Base-by-base conservation (phyloP, 305 asterid genomes). In the Petunia hybrid region DNA sequence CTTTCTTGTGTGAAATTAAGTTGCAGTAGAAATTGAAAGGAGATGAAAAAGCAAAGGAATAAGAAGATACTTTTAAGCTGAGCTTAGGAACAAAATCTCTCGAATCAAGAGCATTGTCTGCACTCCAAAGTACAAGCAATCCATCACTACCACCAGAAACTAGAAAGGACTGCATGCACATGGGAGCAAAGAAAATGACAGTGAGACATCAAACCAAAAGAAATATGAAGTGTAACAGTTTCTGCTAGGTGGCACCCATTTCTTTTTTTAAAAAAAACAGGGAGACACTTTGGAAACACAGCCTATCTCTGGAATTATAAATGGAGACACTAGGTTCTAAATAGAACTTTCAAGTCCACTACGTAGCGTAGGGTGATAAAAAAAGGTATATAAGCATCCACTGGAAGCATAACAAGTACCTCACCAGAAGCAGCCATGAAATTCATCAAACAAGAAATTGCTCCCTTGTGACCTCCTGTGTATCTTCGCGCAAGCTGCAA, bases 81-180 rank as follows among this genome's bases (percentile, higher is more conserved):
- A 95, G 83, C 87, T 95, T 94, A 69, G 99, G 99, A 81, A 94
- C 98, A 89, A 94, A 97, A 83, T 95, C 99, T 84, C 97, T 92
- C 80, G 97, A 92, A 94, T 95, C 99, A 85, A 90, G 95, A 77
- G 97, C 95, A 65, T 93, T 89, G 85, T 95, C 99, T 2, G 99
- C 97, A 87, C 94, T 95, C 99, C 99, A 95, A 42, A 95, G 92
- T 80, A 95, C 92, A 76, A 95, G 97, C 87, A 95, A 87, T 80
- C 99, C 98, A 85, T 95, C 99, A 61, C 89, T 92, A 75, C 98
- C 99, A 70, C 99, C 99, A 83, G 99, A 95, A 83, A 94, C 98
- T 91, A 95, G 82, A 84, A 94, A 94, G 71, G 97, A 95, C 99
- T 95, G 86, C 84, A 87, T 46, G 79, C 80, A 88, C 64, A 83